Percentiles rank a stretch among this genome's conserved stretches.
phyloP scores from a whole-genome alignment of 306 rosid species.

The Glycine tomentella region DNA sequence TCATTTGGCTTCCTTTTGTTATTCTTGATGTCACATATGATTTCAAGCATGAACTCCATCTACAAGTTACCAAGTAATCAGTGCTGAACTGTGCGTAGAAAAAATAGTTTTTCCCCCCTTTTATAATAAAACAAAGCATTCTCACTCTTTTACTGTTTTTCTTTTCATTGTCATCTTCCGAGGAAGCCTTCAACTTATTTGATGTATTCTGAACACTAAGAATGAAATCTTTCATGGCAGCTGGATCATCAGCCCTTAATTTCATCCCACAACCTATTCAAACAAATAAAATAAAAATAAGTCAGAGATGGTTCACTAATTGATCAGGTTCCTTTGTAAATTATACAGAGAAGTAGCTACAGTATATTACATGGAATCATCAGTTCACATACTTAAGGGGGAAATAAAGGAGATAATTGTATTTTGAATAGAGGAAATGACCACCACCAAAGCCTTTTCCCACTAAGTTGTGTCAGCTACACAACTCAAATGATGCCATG shows the following conservation, averaged over 20 bases:
- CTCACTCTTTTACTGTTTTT: conserved; percentile 78
- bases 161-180: conserved; percentile 59
- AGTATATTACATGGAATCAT: not conserved
- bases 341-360: conserved; percentile 27
- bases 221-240: conserved; percentile 84
- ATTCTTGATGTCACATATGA: conserved; percentile 93
- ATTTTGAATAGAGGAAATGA: not conserved
- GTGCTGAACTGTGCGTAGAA: conserved; percentile 31
- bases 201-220: conserved; percentile 71
- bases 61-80: conserved; percentile 54
- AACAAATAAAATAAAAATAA: conserved; percentile 30
- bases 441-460: not conserved
- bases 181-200: conserved; percentile 69
- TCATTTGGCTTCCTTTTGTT: conserved; percentile 86
- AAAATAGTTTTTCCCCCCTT: not conserved
- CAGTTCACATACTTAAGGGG: conserved; percentile 4
- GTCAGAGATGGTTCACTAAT: conserved; percentile 26
- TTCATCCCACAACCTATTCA: conserved; percentile 94
- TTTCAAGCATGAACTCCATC: conserved; percentile 99
- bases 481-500: conserved; percentile 3
- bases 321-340: conserved; percentile 21
- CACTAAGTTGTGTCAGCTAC: not conserved
- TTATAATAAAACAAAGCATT: conserved; percentile 32
- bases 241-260: conserved; percentile 91
- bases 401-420: not conserved